Conservation (phyloP, 1,284 basidiomycete species). For the Coriolopsis trogii region DNA sequence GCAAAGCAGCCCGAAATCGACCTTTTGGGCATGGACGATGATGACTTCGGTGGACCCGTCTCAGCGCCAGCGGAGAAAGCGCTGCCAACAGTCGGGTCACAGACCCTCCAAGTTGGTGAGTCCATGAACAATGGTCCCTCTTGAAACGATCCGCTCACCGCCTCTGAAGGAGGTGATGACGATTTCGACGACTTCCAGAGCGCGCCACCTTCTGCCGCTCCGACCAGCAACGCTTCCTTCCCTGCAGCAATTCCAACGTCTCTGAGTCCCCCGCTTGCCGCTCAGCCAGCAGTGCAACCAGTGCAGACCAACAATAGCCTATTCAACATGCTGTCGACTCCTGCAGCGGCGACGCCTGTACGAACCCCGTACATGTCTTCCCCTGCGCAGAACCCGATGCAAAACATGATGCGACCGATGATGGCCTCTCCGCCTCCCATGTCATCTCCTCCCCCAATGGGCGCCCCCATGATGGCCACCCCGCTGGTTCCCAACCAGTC, state of each 20-base stretch:
- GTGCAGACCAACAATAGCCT: conserved; percentile 15
- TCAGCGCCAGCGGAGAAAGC: conserved; percentile 53
- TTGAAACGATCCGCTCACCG: not conserved
- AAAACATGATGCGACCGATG: conserved; percentile 13
- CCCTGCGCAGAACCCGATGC: conserved; percentile 21
- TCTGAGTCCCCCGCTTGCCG: conserved; percentile 20
- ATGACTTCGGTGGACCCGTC: conserved; percentile 45
- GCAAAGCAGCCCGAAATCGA: conserved; percentile 41
- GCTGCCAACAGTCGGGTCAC: conserved; percentile 47
- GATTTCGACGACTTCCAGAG: conserved; percentile 94
- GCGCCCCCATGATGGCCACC: conserved; percentile 14
- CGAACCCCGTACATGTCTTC: conserved; percentile 27
- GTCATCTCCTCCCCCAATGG: too few relatives aligned
- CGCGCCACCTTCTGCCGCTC: conserved; percentile 55
- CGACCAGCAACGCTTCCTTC: conserved; percentile 39
- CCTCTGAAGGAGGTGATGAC: conserved; percentile 52
- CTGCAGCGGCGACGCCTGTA: conserved; percentile 18
- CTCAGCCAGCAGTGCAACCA: conserved; percentile 17
- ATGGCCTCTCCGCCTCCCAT: conserved; percentile 19
- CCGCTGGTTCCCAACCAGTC: conserved; percentile 24
- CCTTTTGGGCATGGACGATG: conserved; percentile 69
- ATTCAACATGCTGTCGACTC: conserved; percentile 28
- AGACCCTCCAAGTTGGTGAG: conserved; percentile 45
- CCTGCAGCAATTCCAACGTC: conserved; percentile 17
- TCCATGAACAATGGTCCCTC: not conserved